These are phyloP conservation scores for Leccinum sublutescens DNA, from an alignment of 768 basidiomycete genomes.

Conservation along the genomic window DNA sequence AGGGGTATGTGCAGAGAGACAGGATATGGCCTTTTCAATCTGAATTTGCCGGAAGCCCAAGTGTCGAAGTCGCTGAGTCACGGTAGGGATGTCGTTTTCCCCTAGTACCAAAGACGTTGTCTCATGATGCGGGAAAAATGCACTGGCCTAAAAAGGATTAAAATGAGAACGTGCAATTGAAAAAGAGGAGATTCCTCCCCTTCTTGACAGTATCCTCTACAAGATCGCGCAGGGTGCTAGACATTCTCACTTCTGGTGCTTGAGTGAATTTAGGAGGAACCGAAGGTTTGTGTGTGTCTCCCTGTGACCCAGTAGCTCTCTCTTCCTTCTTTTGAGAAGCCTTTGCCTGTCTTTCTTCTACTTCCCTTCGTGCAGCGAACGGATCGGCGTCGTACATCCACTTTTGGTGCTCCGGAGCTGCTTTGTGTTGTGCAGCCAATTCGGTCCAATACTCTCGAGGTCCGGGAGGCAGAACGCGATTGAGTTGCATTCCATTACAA, in stretches of 20 bases:
- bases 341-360: constrained; percentile 64
- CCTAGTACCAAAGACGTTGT: constrained; percentile 35
- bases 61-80: constrained; percentile 54
- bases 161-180: not conserved
- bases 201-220: constrained; percentile 82
- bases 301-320: constrained; percentile 12
- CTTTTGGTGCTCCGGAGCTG: constrained; percentile 60
- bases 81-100: constrained; percentile 39
- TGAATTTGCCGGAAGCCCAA: constrained; percentile 68
- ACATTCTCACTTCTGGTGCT: constrained; percentile 83
- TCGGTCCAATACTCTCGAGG: constrained; percentile 88
- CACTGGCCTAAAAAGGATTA: constrained; percentile 41
- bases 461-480: constrained; percentile 75
- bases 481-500: constrained; percentile 71
- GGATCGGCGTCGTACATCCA: constrained; percentile 93
- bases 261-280: constrained; percentile 41
- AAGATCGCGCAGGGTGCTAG: constrained; percentile 64
- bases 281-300: constrained; percentile 14
- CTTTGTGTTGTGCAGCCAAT: constrained; percentile 68
- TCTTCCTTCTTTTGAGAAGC: constrained; percentile 46
- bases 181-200: constrained; percentile 37
- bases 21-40: constrained; percentile 50
- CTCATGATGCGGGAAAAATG: constrained; percentile 46
- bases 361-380: constrained; percentile 68
- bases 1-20: constrained; percentile 55